Base-by-base conservation (phyloP, 306 rosid species). In the Vicia sativa region DNA sequence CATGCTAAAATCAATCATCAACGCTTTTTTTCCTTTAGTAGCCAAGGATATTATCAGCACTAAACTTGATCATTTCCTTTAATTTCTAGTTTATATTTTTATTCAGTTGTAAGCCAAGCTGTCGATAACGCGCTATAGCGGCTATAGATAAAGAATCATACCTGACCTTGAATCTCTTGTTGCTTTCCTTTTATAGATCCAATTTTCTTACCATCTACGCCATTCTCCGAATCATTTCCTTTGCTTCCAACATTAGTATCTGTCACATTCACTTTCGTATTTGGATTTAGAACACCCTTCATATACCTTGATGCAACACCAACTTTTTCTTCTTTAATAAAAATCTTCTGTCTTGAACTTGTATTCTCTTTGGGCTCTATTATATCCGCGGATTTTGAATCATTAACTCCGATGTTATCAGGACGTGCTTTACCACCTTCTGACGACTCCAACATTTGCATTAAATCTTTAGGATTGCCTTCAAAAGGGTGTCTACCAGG, bases 391-490 rank as follows among this genome's bases (percentile, higher is more conserved):
- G 71, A 59, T 67, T 81, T 86, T 4, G 80, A 53, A 55, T 77
- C 66, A 54, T 38, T 53, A 45, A 19, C 67, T 74, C 68, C 83
- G 62, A 67, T 70, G 11, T 58, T 74, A 43, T 71, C 81, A 67
- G 73, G 38, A 48, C 54, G 87, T 3, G 53, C 69, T 37, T 67
- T 71, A 71, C 50, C 34, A 78, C 46, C 38, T 79, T 79, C 73
- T 34, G 95, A 82, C 14, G 87, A 81, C 69, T 93, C 97, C 44
- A 83, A 48, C 87, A 93, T 88, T 72, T 88, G 96, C 99, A 90
- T 90, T 60, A 93, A 80, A 71, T 93, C 99, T 83, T 88, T 93
- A 3, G 99, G 97, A 41, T 79, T 85, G 26, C 99, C 97, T 52
- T 83, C 81, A 62, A 90, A 90, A 62, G 89, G 86, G 74, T 90